phyloP scores from a whole-genome alignment of 148 eudicot genomes.

The Vaccinium myrtillus region DNA sequence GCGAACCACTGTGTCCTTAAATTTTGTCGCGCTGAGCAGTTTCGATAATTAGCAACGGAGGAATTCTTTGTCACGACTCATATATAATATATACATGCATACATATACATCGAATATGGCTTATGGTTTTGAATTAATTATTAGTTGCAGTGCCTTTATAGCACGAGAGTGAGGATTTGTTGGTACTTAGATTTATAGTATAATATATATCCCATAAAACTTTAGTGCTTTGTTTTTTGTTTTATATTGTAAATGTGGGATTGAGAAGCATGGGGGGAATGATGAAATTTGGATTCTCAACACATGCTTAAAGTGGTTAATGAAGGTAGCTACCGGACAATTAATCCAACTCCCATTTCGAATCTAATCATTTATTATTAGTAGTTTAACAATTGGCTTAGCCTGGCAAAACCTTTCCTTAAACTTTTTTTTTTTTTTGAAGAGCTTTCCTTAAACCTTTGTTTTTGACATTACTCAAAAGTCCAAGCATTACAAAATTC shows the following conservation, averaged over 20 bases:
- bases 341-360: neutral
- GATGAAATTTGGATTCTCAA: constrained; percentile 11
- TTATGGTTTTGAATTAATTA: neutral
- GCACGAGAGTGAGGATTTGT: neutral
- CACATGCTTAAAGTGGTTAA: constrained; percentile 14
- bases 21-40: neutral
- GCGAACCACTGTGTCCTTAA: neutral
- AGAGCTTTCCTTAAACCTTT: no score
- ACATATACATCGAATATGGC: neutral
- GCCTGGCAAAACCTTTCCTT: neutral
- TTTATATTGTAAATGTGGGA: neutral
- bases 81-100: neutral
- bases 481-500: constrained; percentile 4
- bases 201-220: neutral
- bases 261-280: constrained; percentile 14
- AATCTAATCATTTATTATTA: constrained; percentile 5
- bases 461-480: neutral
- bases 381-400: neutral
- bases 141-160: neutral
- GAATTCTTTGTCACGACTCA: neutral
- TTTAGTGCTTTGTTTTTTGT: neutral
- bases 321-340: neutral
- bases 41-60: neutral
- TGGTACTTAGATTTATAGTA: neutral
- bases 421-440: neutral